Evolutionary conservation across 2,329 filamentous ascomycete species (phyloP).

Genomic region (Colletotrichum spinosum): DNA sequence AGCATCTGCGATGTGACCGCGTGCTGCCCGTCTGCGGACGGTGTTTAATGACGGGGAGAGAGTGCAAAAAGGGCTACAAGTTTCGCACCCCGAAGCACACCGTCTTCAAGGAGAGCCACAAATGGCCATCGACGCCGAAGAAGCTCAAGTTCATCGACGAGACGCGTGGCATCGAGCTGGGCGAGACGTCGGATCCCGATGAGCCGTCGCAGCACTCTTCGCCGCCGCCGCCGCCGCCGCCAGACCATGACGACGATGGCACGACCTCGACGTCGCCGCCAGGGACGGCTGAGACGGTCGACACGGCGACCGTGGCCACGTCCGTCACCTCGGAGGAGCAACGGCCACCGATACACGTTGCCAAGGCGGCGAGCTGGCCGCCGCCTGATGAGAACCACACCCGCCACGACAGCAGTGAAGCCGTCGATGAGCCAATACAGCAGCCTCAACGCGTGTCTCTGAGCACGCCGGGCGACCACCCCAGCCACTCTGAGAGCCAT

Average conservation of each 20-base stretch:
- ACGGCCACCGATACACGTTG: conserved; percentile 15
- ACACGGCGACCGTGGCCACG: conserved; percentile 13
- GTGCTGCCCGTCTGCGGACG: conserved; percentile 36
- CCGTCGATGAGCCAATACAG: conserved; percentile 4
- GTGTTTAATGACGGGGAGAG: conserved; percentile 35
- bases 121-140: conserved; percentile 33
- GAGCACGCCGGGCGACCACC: conserved; percentile 17
- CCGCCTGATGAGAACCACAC: conserved; percentile 4
- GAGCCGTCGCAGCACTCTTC: conserved; percentile 6
- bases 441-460: conserved; percentile 18
- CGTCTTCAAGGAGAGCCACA: conserved; percentile 36
- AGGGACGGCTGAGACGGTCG: neutral
- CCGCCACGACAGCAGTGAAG: neutral
- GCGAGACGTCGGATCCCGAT: conserved; percentile 19
- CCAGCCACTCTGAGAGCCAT: conserved; percentile 4
- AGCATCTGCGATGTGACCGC: conserved; percentile 58
- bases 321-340: conserved; percentile 8
- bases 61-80: conserved; percentile 39
- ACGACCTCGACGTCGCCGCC: conserved; percentile 13
- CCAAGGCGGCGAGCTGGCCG: conserved; percentile 35
- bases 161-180: conserved; percentile 32
- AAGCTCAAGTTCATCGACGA: conserved; percentile 36
- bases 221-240: neutral
- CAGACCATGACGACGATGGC: neutral
- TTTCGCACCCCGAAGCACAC: conserved; percentile 35